A percentile compares a stretch with the other conserved stretches of the same genome.
These are phyloP conservation scores for Neofusicoccum laricinum DNA, from an alignment of 2,329 filamentous ascomycete genomes.

Conservation along the genomic window DNA sequence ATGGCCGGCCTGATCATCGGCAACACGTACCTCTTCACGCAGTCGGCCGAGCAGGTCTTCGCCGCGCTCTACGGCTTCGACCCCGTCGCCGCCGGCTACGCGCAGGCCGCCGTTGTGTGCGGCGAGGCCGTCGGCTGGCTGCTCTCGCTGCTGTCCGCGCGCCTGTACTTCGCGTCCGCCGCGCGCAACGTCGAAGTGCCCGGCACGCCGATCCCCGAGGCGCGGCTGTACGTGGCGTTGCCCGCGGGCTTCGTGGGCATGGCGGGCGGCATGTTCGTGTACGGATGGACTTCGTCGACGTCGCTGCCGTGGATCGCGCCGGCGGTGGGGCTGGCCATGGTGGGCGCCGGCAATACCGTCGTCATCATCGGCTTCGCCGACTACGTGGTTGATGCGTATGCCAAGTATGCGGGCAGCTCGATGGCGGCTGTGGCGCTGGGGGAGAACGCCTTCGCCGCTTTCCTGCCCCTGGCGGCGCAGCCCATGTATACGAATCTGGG, in stretches of 20 bases:
- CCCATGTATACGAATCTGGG: conserved; percentile 49
- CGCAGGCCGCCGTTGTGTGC: conserved; percentile 45
- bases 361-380: conserved; percentile 47
- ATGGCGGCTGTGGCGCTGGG: conserved; percentile 48
- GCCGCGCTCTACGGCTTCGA: conserved; percentile 38
- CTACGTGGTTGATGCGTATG: conserved; percentile 52
- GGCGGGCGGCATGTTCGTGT: conserved; percentile 50
- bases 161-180: conserved; percentile 43
- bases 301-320: conserved; percentile 48
- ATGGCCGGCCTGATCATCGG: conserved; percentile 49
- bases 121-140: conserved; percentile 45
- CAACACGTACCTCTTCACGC: conserved; percentile 50
- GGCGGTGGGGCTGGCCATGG: conserved; percentile 45
- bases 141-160: conserved; percentile 34
- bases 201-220: conserved; percentile 35
- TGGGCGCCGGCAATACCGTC: conserved; percentile 50
- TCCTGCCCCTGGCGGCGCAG: conserved; percentile 47
- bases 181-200: conserved; percentile 13
- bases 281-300: conserved; percentile 49
- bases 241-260: conserved; percentile 46
- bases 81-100: conserved; percentile 43
- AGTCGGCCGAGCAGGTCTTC: conserved; percentile 46
- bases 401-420: conserved; percentile 49
- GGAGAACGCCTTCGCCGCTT: conserved; percentile 49
- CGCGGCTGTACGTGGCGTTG: conserved; percentile 44